These are phyloP conservation scores for Penicillium cinerascens DNA, from an alignment of 495 filamentous ascomycete genomes.

Conservation along the genomic window DNA sequence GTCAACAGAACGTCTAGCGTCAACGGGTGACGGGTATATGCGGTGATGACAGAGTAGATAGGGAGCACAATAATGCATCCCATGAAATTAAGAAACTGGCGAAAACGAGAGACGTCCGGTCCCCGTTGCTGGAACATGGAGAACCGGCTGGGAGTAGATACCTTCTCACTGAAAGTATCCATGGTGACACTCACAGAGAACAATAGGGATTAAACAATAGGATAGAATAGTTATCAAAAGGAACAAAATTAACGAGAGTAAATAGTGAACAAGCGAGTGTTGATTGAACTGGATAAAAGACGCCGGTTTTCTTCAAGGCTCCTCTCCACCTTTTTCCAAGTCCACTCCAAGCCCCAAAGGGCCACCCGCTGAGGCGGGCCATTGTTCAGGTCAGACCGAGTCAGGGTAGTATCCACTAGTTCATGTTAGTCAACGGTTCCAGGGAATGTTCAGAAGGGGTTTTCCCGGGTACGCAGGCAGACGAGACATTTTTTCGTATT, in stretches of 20 bases:
- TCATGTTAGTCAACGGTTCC: neutral
- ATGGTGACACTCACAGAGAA: neutral
- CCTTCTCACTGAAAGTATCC: constrained; percentile 11
- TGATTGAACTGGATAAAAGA: neutral
- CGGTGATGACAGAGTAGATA: constrained; percentile 20
- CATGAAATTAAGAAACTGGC: constrained; percentile 25
- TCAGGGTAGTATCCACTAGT: neutral
- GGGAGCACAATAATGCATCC: constrained; percentile 24
- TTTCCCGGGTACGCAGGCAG: constrained; percentile 1
- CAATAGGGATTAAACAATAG: neutral
- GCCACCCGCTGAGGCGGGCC: neutral
- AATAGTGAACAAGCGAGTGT: neutral
- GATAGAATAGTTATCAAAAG: neutral
- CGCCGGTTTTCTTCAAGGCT: neutral
- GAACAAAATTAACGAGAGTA: neutral
- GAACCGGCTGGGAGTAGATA: constrained; percentile 6
- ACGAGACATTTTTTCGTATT: constrained; percentile 6
- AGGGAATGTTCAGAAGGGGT: neutral
- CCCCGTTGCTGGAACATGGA: constrained; percentile 19
- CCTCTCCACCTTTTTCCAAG: constrained; percentile 1
- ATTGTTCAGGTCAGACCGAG: neutral
- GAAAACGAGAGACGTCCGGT: constrained; percentile 21
- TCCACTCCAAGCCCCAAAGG: neutral
- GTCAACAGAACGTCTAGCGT: constrained; percentile 25
- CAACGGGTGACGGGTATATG: constrained; percentile 20